These are phyloP conservation scores for Acacia pycnantha DNA, from an alignment of 331 rosid species.

Conservation along the genomic window DNA sequence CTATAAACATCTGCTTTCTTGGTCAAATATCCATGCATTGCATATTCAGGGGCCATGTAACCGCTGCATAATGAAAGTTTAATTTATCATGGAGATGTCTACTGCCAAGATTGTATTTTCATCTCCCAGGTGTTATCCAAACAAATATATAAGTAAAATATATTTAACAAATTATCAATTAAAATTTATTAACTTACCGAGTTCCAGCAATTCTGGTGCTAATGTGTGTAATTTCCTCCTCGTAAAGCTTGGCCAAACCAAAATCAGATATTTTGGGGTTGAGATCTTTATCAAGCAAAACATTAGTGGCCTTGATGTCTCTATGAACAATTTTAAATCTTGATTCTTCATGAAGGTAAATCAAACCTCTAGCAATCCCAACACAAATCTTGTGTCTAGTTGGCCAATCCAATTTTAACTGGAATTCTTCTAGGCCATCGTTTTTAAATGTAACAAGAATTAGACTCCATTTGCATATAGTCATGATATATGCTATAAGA, in stretches of 20 bases:
- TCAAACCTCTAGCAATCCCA: slow-evolving; percentile 48
- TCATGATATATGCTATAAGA: background rate
- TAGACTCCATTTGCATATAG: background rate
- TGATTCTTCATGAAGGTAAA: slow-evolving; percentile 30
- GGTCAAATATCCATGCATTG: background rate
- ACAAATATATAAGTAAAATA: too few species aligned
- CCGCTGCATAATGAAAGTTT: background rate
- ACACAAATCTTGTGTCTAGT: slow-evolving; percentile 44
- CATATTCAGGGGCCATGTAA: background rate
- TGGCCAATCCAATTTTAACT: slow-evolving; percentile 41
- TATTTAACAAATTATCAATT: too few species aligned
- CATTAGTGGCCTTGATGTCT: slow-evolving; percentile 29
- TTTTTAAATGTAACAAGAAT: background rate
- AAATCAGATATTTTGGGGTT: slow-evolving; percentile 30
- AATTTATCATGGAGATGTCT: too few species aligned
- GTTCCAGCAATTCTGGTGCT: slow-evolving; percentile 18
- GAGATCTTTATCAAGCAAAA: slow-evolving; percentile 27
- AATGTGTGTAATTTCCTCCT: slow-evolving; percentile 21
- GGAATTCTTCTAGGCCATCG: slow-evolving; percentile 32
- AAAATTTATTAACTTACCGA: slow-evolving; percentile 32
- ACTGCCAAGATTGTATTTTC: too few species aligned
- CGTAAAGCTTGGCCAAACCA: slow-evolving; percentile 28
- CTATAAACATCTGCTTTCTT: background rate
- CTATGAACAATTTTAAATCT: slow-evolving; percentile 21
- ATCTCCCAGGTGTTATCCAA: too few species aligned